These are phyloP conservation scores for Pseudogymnoascus pannorum DNA, from an alignment of 2,329 filamentous ascomycete genomes.

Conservation along the genomic window DNA sequence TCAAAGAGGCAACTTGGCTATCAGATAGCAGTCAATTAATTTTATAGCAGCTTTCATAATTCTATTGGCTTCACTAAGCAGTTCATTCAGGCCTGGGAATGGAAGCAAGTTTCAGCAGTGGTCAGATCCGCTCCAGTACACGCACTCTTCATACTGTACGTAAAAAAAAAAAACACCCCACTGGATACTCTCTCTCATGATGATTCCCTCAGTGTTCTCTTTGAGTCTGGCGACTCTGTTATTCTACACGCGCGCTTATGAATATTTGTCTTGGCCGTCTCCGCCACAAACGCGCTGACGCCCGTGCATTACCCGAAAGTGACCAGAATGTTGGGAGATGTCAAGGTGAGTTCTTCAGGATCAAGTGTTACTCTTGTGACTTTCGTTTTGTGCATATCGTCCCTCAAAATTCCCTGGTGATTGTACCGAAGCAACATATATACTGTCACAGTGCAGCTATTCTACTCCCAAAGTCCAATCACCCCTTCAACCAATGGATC, in stretches of 20 bases:
- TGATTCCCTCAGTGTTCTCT: neutral
- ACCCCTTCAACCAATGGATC: neutral
- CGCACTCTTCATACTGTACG: neutral
- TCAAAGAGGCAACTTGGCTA: neutral
- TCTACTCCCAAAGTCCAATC: neutral
- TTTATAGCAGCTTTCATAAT: neutral
- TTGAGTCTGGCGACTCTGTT: neutral
- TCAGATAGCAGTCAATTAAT: neutral
- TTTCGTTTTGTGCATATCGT: neutral
- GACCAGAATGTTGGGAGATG: neutral
- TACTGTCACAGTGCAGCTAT: neutral
- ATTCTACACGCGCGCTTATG: constrained; percentile 3
- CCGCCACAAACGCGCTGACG: neutral
- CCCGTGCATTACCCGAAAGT: constrained; percentile 3
- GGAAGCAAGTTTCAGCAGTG: neutral
- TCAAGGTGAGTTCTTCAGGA: neutral
- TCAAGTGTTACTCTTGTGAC: neutral
- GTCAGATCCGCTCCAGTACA: neutral
- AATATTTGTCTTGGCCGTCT: neutral
- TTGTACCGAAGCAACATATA: neutral
- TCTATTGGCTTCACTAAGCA: neutral
- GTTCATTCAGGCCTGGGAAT: neutral
- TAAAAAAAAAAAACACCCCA: neutral
- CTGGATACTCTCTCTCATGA: neutral
- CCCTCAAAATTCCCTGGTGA: neutral